phyloP scores from a whole-genome alignment of 352 stramenopile species.

The Globisporangium cylindrosporum region DNA sequence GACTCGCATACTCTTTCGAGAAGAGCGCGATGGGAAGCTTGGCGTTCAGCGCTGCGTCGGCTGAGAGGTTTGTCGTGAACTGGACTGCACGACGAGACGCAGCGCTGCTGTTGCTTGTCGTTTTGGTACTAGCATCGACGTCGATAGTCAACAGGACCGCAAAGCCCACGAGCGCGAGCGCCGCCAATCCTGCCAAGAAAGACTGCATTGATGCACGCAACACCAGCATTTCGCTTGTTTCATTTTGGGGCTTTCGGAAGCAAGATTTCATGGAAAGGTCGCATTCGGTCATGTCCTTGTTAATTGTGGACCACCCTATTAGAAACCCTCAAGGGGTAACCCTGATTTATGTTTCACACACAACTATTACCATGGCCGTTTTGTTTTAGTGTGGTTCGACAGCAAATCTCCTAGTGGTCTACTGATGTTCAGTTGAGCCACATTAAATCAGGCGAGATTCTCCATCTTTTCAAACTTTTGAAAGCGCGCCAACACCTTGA shows the following conservation, averaged over 20 bases:
- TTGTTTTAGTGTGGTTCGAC: neutral
- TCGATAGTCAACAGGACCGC: neutral
- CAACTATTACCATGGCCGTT: neutral
- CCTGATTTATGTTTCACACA: neutral
- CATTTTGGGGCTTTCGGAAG: neutral
- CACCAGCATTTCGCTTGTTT: neutral
- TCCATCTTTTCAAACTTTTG: constrained; percentile 15
- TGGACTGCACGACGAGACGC: neutral
- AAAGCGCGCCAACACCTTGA: constrained; percentile 11
- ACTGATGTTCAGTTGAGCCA: neutral
- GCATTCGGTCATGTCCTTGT: neutral
- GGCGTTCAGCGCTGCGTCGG: neutral
- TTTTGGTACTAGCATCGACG: neutral
- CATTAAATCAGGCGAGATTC: neutral
- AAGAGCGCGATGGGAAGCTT: neutral
- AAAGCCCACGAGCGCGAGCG: neutral
- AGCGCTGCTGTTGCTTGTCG: neutral
- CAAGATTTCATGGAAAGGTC: neutral
- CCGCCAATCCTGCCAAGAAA: neutral
- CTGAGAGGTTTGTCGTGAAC: neutral
- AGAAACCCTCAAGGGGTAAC: neutral
- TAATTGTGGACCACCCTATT: neutral
- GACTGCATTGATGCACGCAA: neutral
- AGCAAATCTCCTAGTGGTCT: neutral
- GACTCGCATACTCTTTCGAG: neutral